Evolutionary conservation across 2,329 filamentous ascomycete genomes (phyloP).

Genomic region (Botrytis cinerea): DNA sequence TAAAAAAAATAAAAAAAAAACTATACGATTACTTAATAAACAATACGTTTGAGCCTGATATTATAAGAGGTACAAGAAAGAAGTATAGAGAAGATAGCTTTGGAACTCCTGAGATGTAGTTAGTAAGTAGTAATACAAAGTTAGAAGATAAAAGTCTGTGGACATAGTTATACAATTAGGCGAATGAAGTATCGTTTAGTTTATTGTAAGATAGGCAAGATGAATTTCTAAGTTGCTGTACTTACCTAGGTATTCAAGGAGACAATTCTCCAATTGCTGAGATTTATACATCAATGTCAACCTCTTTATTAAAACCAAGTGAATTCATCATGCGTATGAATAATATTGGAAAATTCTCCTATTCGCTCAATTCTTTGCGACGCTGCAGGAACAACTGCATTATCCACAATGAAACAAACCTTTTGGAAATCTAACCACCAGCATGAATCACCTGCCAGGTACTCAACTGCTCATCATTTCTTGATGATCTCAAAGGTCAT

Average conservation of each 20-base stretch:
- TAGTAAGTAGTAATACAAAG: not conserved
- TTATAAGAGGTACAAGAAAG: not conserved
- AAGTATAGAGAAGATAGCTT: not conserved
- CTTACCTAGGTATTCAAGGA: not conserved
- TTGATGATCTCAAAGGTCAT: not conserved
- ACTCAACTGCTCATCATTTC: not conserved
- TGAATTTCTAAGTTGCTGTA: not conserved
- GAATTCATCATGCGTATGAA: not conserved
- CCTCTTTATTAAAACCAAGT: not conserved
- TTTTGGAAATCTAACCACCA: not conserved
- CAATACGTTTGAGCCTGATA: not conserved
- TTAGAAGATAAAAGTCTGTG: not conserved
- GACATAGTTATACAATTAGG: not conserved
- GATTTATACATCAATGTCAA: not conserved
- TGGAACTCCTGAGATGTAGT: not conserved
- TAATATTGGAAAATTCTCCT: not conserved
- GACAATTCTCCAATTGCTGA: not conserved
- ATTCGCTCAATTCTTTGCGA: not conserved
- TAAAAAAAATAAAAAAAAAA: not conserved
- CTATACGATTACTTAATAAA: not conserved
- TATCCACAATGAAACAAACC: not conserved
- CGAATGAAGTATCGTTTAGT: not conserved
- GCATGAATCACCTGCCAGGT: slow-evolving; percentile 1
- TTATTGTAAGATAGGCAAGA: not conserved
- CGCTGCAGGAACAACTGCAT: not conserved